phyloP scores from a whole-genome alignment of 805 yeast species.

The Wickerhamiella cacticola region DNA sequence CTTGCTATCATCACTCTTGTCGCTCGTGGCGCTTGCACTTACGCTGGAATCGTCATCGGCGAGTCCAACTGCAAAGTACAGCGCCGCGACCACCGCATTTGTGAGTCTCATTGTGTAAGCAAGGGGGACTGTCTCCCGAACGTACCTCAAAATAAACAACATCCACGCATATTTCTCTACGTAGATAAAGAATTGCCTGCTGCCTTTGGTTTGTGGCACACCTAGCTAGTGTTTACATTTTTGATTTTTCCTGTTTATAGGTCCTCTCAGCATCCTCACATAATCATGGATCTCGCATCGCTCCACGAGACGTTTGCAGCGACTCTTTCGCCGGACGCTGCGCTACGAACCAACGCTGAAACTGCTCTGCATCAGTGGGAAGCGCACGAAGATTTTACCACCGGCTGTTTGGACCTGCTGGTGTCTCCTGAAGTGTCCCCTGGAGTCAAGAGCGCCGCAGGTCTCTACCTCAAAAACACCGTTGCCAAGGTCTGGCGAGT shows the following conservation, averaged over 20 bases:
- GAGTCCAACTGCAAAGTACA: not conserved
- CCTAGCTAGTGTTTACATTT: too few species aligned
- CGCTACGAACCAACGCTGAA: constrained; percentile 7
- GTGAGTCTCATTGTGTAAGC: not conserved
- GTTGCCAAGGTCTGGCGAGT: constrained; percentile 51
- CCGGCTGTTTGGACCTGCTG: constrained; percentile 46
- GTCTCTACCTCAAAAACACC: constrained; percentile 71
- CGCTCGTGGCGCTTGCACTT: not conserved
- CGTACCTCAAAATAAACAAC: not conserved
- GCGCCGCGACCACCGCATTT: not conserved
- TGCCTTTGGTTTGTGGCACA: not conserved
- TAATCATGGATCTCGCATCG: constrained; percentile 9
- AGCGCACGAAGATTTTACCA: not conserved
- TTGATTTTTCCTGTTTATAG: too few species aligned
- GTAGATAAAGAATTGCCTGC: not conserved
- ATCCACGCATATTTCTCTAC: not conserved
- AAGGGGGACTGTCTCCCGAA: not conserved
- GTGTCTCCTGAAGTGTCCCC: constrained; percentile 39
- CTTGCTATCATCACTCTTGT: not conserved
- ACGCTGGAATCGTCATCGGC: not conserved
- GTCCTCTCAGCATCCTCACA: constrained; percentile 4
- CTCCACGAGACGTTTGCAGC: constrained; percentile 10
- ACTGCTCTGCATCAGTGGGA: not conserved
- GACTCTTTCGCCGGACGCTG: constrained; percentile 5
- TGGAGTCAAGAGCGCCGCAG: constrained; percentile 56